A percentile compares a stretch with the other conserved stretches of the same genome.
Conservation (phyloP, 192 early-diverging fungal species). For the Backusella westeae region DNA sequence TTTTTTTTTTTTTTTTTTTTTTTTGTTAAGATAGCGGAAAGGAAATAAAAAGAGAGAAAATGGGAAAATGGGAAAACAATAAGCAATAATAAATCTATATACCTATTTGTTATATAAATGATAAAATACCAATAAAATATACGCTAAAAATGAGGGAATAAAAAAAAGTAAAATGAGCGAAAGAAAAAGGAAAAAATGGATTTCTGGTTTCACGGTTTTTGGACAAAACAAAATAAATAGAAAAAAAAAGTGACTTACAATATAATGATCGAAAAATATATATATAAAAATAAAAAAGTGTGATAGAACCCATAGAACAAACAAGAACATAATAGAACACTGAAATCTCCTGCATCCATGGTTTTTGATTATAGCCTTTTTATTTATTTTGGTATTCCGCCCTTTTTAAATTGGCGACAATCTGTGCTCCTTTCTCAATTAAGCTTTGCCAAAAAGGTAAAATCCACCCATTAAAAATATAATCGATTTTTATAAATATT, state of each 20-base stretch:
- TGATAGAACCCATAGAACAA: not conserved
- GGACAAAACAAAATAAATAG: not conserved
- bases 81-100: not conserved
- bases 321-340: constrained; percentile 4
- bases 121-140: not conserved
- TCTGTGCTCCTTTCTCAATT: not conserved
- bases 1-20: too few species aligned
- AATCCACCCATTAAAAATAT: not conserved
- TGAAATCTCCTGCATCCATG: not conserved
- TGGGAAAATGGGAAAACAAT: not conserved
- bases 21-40: not conserved
- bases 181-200: constrained; percentile 2
- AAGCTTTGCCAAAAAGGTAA: not conserved
- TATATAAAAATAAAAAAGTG: not conserved
- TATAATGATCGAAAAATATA: too few species aligned
- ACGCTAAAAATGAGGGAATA: not conserved
- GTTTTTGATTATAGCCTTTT: not conserved
- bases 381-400: not conserved
- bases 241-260: not conserved
- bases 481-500: not conserved
- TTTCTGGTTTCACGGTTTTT: not conserved
- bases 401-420: not conserved
- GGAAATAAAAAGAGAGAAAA: not conserved
- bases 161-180: not conserved
- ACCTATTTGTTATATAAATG: not conserved